A percentile compares a stretch with the other conserved stretches of the same genome.
phyloP scores from a whole-genome alignment of 2,329 filamentous ascomycete species.

The Mollisiaceae sp. region DNA sequence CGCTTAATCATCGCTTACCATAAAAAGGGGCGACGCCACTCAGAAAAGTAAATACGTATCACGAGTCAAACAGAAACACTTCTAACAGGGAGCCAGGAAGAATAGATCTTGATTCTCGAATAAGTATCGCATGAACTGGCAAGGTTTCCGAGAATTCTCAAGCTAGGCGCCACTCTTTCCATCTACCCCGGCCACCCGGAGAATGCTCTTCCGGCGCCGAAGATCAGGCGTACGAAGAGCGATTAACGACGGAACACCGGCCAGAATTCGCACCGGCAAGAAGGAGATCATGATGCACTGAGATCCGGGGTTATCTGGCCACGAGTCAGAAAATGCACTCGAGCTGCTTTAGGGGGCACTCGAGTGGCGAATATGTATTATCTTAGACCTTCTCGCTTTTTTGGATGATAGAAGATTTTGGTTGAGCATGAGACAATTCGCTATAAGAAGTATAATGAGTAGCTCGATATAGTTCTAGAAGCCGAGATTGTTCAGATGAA shows the following conservation, averaged over 20 bases:
- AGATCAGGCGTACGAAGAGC: neutral
- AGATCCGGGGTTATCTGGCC: too few relatives aligned
- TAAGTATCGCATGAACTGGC: neutral
- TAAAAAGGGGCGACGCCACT: neutral
- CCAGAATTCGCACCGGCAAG: neutral
- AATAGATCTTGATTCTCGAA: too few relatives aligned
- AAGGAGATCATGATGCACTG: neutral
- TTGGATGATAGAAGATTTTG: too few relatives aligned
- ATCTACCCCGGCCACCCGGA: neutral
- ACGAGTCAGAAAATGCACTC: too few relatives aligned
- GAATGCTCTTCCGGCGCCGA: neutral
- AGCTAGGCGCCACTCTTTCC: neutral
- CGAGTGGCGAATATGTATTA: too few relatives aligned
- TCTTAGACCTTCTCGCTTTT: too few relatives aligned
- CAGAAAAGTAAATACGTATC: neutral
- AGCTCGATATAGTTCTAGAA: too few relatives aligned
- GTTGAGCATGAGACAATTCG: too few relatives aligned
- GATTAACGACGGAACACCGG: neutral
- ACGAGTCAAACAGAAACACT: neutral
- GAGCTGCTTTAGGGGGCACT: too few relatives aligned
- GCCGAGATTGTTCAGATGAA: too few relatives aligned
- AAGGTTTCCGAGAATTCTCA: neutral
- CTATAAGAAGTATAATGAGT: too few relatives aligned
- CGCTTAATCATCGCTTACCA: neutral
- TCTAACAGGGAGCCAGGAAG: neutral